Conservation (phyloP, 345 rosid genomes). For the Eucalyptus melliodora region DNA sequence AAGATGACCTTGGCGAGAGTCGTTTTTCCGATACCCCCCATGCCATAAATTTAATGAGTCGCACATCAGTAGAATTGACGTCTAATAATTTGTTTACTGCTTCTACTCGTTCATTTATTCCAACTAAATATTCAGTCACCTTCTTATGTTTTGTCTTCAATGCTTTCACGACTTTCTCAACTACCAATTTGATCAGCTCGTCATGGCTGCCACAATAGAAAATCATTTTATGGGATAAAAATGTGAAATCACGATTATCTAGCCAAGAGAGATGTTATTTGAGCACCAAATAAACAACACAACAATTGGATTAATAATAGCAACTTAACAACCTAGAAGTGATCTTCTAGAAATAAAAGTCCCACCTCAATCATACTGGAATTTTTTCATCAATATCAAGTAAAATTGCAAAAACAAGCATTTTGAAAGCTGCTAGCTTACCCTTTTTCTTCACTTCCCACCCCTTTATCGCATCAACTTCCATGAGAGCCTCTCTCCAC, state of each 20-base stretch:
- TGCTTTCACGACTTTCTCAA: neutral
- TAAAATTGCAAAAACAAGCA: no score
- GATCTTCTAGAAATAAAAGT: no score
- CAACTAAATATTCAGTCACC: neutral
- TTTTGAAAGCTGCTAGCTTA: no score
- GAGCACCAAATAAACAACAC: neutral
- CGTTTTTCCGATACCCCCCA: neutral
- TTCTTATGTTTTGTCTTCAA: neutral
- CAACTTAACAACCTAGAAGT: no score
- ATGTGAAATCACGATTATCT: neutral
- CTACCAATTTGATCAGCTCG: neutral
- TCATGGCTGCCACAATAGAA: neutral
- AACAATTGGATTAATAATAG: neutral
- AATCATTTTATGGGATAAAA: neutral
- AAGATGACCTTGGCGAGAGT: neutral
- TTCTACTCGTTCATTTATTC: neutral
- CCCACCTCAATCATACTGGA: no score
- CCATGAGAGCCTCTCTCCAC: no score
- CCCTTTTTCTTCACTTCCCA: no score
- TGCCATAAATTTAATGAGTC: no score
- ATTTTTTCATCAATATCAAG: no score
- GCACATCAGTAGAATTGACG: neutral
- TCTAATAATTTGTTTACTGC: neutral
- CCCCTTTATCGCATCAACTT: no score
- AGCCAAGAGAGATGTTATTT: neutral